Percentiles rank a stretch among this genome's conserved stretches.
These are phyloP conservation scores for Waltergamsia citrina DNA, from an alignment of 2,329 filamentous ascomycete species.

Conservation along the genomic window DNA sequence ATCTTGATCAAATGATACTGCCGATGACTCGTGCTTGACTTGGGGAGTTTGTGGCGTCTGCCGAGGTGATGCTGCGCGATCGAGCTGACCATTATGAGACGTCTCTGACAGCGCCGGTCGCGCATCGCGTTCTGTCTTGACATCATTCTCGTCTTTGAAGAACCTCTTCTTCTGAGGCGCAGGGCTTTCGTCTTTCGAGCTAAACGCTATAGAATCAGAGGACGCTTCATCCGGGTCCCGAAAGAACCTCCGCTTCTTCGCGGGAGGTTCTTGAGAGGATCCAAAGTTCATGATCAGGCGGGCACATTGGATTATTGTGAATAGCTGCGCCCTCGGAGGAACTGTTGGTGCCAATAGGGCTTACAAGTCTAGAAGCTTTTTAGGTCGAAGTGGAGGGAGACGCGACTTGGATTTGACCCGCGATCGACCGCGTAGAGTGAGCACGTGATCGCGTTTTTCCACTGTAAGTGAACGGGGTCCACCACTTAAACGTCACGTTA, in stretches of 20 bases:
- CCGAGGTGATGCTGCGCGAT: background rate
- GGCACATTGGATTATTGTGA: conserved; percentile 9
- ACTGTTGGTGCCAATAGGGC: background rate
- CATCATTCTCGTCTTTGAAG: conserved; percentile 13
- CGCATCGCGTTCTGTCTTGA: conserved; percentile 11
- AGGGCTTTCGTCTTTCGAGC: conserved; percentile 12
- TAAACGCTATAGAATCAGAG: conserved; percentile 10
- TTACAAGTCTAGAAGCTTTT: too few relatives aligned
- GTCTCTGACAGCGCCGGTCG: conserved; percentile 2
- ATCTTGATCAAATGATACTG: conserved; percentile 41
- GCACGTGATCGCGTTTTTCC: conserved; percentile 6
- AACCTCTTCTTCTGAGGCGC: conserved; percentile 13
- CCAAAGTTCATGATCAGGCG: conserved; percentile 24
- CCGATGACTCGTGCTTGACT: conserved; percentile 12
- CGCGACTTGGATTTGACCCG: conserved; percentile 20
- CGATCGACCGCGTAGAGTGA: conserved; percentile 25
- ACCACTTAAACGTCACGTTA: conserved; percentile 2
- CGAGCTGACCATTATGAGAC: conserved; percentile 4
- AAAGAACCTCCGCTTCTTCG: conserved; percentile 32
- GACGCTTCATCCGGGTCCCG: conserved; percentile 20
- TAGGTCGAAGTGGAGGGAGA: conserved; percentile 20
- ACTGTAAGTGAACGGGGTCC: background rate
- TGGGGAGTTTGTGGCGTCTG: conserved; percentile 4
- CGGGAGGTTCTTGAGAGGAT: conserved; percentile 30
- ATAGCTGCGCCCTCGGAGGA: background rate